Evolutionary conservation across 352 stramenopile species (phyloP).

Genomic region (Phytophthora macrochlamydospora): DNA sequence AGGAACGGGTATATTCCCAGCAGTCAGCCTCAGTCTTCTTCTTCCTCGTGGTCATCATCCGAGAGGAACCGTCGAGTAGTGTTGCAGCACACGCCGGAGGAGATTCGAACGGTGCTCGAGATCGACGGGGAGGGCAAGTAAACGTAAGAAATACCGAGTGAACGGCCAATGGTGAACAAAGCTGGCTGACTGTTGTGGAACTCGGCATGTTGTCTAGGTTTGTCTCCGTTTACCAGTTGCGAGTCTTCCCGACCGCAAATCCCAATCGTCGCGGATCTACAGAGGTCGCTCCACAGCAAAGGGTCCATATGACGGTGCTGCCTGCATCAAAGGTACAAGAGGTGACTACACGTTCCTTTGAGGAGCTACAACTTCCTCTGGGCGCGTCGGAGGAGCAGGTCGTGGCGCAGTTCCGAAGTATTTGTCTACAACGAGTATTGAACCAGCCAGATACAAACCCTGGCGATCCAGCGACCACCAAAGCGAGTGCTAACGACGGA

Average conservation of each 20-base stretch:
- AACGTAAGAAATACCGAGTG: not conserved
- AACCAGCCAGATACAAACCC: not conserved
- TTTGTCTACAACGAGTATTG: slow-evolving; percentile 55
- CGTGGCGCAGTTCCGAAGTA: slow-evolving; percentile 46
- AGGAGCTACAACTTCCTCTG: slow-evolving; percentile 59
- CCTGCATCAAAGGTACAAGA: slow-evolving; percentile 34
- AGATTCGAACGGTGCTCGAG: slow-evolving; percentile 69
- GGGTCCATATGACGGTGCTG: slow-evolving; percentile 21
- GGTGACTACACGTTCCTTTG: slow-evolving; percentile 48
- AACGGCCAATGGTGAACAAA: not conserved
- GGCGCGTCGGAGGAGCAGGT: slow-evolving; percentile 57
- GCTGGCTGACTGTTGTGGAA: not conserved
- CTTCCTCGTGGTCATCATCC: slow-evolving; percentile 11
- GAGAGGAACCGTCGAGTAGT: slow-evolving; percentile 31
- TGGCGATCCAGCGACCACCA: slow-evolving; percentile 6
- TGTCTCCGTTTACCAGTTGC: not conserved
- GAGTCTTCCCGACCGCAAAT: not conserved
- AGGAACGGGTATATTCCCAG: slow-evolving; percentile 44
- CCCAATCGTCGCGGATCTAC: slow-evolving; percentile 30
- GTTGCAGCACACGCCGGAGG: slow-evolving; percentile 61
- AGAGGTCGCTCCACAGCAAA: not conserved
- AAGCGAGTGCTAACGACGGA: slow-evolving; percentile 11
- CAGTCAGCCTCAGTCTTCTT: slow-evolving; percentile 19
- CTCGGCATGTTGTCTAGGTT: not conserved
- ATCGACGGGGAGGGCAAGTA: slow-evolving; percentile 47